These are phyloP conservation scores for Alopecurus myosuroides DNA, from an alignment of 176 grass and related monocot species.

Conservation along the genomic window DNA sequence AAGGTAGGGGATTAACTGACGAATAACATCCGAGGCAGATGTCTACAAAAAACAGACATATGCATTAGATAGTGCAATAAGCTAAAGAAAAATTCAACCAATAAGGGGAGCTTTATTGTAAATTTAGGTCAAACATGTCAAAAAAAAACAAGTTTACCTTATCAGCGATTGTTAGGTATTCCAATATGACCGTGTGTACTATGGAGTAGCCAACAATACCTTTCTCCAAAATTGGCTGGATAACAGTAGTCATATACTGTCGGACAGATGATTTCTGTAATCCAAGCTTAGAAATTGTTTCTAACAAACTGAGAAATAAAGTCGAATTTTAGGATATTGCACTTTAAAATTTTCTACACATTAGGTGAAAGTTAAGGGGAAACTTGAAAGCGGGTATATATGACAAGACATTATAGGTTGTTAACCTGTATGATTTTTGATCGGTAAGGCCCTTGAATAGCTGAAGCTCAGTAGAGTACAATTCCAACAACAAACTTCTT, in stretches of 20 bases:
- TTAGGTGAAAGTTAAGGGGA: neutral
- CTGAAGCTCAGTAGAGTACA: conserved; percentile 94
- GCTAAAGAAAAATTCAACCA: neutral
- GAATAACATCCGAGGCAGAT: conserved; percentile 75
- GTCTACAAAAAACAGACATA: conserved; percentile 46
- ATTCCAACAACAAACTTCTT: conserved; percentile 75
- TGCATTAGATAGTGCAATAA: conserved; percentile 8
- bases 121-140: neutral
- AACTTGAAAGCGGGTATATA: neutral
- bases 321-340: neutral
- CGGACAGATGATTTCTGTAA: conserved; percentile 78
- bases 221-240: conserved; percentile 82
- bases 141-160: conserved; percentile 54
- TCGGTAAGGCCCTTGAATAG: conserved; percentile 78
- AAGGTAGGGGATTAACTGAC: conserved; percentile 67
- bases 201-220: conserved; percentile 87
- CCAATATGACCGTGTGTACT: conserved; percentile 62
- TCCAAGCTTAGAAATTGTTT: conserved; percentile 87
- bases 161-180: conserved; percentile 94
- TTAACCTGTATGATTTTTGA: conserved; percentile 60
- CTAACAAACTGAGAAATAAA: conserved; percentile 58
- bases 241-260: conserved; percentile 64
- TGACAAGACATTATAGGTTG: neutral
- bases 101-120: neutral
- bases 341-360: neutral